phyloP scores from a whole-genome alignment of 108 stramenopile species.

The Fistulifera solaris region DNA sequence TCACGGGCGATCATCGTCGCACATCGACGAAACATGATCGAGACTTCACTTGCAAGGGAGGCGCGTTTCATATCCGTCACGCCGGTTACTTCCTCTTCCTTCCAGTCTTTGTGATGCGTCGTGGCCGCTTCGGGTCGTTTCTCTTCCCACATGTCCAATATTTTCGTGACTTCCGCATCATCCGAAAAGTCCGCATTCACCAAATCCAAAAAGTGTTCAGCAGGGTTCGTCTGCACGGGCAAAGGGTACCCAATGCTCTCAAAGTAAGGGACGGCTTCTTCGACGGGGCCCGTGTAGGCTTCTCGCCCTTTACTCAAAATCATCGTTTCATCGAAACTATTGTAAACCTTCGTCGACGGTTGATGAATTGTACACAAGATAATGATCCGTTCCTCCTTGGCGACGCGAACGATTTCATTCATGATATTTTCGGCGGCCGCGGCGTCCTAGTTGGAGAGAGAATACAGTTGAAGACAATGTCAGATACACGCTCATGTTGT shows the following conservation, averaged over 20 bases:
- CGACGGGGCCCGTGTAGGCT: slow-evolving; percentile 27
- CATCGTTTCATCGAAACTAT: slow-evolving; percentile 51
- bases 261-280: slow-evolving; percentile 29
- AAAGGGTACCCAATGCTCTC: slow-evolving; percentile 19
- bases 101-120: slow-evolving; percentile 9
- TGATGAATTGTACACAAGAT: slow-evolving; percentile 56
- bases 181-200: slow-evolving; percentile 28
- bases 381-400: slow-evolving; percentile 33
- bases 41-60: slow-evolving; percentile 2
- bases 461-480: slow-evolving; percentile 8
- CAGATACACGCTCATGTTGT: neutral
- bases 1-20: slow-evolving; percentile 11
- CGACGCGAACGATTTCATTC: slow-evolving; percentile 28
- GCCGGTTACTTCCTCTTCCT: slow-evolving; percentile 8
- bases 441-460: slow-evolving; percentile 2
- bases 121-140: slow-evolving; percentile 3
- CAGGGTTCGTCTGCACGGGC: slow-evolving; percentile 25
- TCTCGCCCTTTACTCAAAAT: slow-evolving; percentile 33
- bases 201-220: slow-evolving; percentile 32
- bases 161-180: slow-evolving; percentile 15
- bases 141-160: slow-evolving; percentile 28
- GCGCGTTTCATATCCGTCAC: neutral
- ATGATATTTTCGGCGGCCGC: slow-evolving; percentile 18
- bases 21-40: slow-evolving; percentile 18
- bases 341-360: slow-evolving; percentile 36